Evolutionary conservation across 257 asterid species (phyloP).

Genomic region (Gardenia jasminoides): DNA sequence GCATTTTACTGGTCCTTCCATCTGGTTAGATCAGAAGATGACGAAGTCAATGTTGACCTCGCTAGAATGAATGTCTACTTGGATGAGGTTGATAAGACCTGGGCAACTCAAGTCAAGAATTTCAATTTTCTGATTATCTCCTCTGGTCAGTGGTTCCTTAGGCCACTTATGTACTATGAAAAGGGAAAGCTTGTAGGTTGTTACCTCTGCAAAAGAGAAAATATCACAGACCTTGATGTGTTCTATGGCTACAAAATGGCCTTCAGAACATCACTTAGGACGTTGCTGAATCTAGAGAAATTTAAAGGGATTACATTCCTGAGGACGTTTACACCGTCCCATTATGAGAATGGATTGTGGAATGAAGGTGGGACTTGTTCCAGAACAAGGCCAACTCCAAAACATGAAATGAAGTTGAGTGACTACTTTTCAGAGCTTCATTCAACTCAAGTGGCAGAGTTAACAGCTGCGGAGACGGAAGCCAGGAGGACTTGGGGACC

Average conservation of each 20-base stretch:
- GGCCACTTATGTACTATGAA: constrained; percentile 23
- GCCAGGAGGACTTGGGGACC: background rate
- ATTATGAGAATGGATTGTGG: constrained; percentile 81
- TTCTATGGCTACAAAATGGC: constrained; percentile 32
- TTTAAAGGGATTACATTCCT: constrained; percentile 15
- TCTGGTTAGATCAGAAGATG: constrained; percentile 41
- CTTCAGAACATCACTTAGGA: constrained; percentile 23
- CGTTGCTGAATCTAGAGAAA: constrained; percentile 14
- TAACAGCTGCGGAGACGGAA: constrained; percentile 47
- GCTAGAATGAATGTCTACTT: constrained; percentile 51
- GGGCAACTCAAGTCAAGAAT: constrained; percentile 45
- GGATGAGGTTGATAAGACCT: constrained; percentile 50
- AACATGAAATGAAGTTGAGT: constrained; percentile 27
- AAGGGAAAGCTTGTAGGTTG: constrained; percentile 28
- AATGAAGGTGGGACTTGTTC: constrained; percentile 73
- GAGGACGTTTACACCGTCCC: constrained; percentile 56
- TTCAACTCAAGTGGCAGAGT: constrained; percentile 51
- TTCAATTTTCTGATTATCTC: constrained; percentile 55
- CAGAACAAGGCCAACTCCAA: constrained; percentile 44
- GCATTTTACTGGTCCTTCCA: constrained; percentile 16
- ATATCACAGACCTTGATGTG: constrained; percentile 15
- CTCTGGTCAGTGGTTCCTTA: constrained; percentile 63
- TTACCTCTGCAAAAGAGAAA: constrained; percentile 4
- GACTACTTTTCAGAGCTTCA: constrained; percentile 12
- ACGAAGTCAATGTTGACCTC: constrained; percentile 27